A percentile compares a stretch with the other conserved stretches of the same genome.
These are phyloP conservation scores for Scopulariopsis brevicaulis DNA, from an alignment of 2,329 filamentous ascomycete genomes.

Conservation along the genomic window DNA sequence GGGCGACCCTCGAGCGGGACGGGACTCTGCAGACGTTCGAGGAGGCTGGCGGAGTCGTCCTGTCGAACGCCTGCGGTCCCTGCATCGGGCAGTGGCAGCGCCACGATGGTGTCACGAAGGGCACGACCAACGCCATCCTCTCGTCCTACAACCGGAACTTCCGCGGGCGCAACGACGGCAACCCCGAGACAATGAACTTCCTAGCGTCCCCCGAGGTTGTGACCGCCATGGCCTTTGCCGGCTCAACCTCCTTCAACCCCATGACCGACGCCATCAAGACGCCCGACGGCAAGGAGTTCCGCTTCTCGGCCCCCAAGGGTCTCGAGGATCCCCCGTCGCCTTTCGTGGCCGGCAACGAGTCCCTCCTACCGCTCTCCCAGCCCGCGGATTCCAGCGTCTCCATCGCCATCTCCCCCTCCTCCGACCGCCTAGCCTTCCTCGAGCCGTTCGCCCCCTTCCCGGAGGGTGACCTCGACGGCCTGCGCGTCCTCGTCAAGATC, in stretches of 20 bases:
- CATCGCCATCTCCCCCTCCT: constrained; percentile 76
- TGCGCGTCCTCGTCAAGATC: constrained; percentile 90
- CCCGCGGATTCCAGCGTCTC: constrained; percentile 57
- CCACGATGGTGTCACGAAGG: constrained; percentile 74
- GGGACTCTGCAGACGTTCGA: constrained; percentile 78
- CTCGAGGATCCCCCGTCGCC: constrained; percentile 47
- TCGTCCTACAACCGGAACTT: constrained; percentile 99
- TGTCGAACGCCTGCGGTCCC: constrained; percentile 90
- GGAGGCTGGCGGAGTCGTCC: constrained; percentile 73
- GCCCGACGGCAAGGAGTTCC: constrained; percentile 70
- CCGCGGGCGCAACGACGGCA: constrained; percentile 91
- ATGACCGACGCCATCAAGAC: constrained; percentile 77
- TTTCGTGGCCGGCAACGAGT: constrained; percentile 69
- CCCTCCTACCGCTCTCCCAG: constrained; percentile 62
- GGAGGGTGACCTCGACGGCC: constrained; percentile 55
- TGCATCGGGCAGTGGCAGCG: constrained; percentile 95
- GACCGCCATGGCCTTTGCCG: constrained; percentile 89
- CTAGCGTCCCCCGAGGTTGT: constrained; percentile 93
- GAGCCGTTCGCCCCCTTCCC: constrained; percentile 88
- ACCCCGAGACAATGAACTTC: constrained; percentile 97
- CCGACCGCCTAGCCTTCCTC: constrained; percentile 78
- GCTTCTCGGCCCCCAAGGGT: constrained; percentile 71
- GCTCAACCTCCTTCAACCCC: constrained; percentile 90
- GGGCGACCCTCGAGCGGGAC: constrained; percentile 84
- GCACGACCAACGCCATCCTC: constrained; percentile 85